Base-by-base conservation (phyloP, 257 asterid genomes). In the Paulownia fortunei region DNA sequence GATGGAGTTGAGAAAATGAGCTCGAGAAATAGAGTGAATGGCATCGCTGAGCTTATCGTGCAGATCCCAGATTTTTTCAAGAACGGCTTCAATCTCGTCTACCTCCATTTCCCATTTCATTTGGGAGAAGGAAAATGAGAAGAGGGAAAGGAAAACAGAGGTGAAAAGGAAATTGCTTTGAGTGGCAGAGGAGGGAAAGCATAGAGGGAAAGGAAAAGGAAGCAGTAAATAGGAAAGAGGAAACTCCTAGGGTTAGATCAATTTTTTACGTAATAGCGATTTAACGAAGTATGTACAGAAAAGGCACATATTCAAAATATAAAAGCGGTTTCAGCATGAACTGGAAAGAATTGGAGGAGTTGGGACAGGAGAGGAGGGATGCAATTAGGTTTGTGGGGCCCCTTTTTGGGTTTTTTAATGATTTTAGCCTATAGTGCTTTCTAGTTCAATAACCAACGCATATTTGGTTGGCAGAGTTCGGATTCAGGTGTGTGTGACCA, bases 21-120 rank as follows among this genome's bases (percentile, higher is more conserved):
- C 88, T 23, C 96, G 87, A 10, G 99, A 90, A 60, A 92, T 85
- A 16, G 97, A 85, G 87, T 92, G 99, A 52, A 96, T 96, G 46
- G 97, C 98, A 73, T 93, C 98, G 84, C 98, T 93, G 80, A 96
- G 92, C 88, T 92, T 96, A 70, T 93, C 99, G 89, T 96, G 99
- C 72, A 96, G 82, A 82, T 96, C 97, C 98, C 96, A 92, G 44
- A 92, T 92, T 82, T 90, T 93, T 66, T 90, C 99, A 0, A 93
- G 90, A 44, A 92, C 97, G 36, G 94, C 87, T 82, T 93, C 98
- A 69, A 96, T 84, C 81, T 93, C 97, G 72, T 89, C 95, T 9
- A 80, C 80, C 83, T 90, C 98, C 99, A 96, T 96, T 74, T 87
- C 93, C 98, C 92, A 89, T 91, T 86, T 91, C 98, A 89, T 88